Evolutionary conservation across 495 filamentous ascomycete species (phyloP).

Genomic region (Penicillium longicatenatum): DNA sequence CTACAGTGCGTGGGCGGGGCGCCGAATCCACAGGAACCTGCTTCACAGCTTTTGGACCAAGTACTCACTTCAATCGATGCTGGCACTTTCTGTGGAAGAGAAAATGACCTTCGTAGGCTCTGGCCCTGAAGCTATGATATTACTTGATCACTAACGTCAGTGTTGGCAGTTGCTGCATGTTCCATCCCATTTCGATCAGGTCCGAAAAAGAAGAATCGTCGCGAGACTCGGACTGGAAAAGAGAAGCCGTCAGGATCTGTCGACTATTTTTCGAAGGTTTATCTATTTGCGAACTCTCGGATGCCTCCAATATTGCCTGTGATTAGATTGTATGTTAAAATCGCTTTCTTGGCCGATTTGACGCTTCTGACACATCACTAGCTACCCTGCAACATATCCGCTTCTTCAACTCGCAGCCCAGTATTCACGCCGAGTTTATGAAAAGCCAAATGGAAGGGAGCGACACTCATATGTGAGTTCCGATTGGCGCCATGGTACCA

Average conservation of each 20-base stretch:
- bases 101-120: conserved; percentile 56
- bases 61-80: conserved; percentile 70
- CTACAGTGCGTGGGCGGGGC: conserved; percentile 17
- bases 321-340: conserved; percentile 59
- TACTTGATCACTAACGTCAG: neutral
- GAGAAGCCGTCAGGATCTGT: conserved; percentile 14
- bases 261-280: conserved; percentile 75
- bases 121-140: conserved; percentile 14
- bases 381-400: conserved; percentile 68
- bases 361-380: conserved; percentile 31
- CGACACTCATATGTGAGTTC: conserved; percentile 64
- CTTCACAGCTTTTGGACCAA: conserved; percentile 51
- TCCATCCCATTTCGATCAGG: conserved; percentile 16
- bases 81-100: conserved; percentile 62
- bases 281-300: conserved; percentile 75
- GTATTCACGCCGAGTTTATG: conserved; percentile 72
- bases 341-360: neutral
- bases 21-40: conserved; percentile 44
- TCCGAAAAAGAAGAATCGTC: conserved; percentile 15
- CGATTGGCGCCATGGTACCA: conserved; percentile 71
- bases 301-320: conserved; percentile 66
- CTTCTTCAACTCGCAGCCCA: conserved; percentile 73
- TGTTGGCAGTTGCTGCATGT: conserved; percentile 30
- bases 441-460: conserved; percentile 58
- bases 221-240: conserved; percentile 3